Evolutionary conservation across 805 yeast genomes (phyloP).

Genomic region (Myxozyma geophila): DNA sequence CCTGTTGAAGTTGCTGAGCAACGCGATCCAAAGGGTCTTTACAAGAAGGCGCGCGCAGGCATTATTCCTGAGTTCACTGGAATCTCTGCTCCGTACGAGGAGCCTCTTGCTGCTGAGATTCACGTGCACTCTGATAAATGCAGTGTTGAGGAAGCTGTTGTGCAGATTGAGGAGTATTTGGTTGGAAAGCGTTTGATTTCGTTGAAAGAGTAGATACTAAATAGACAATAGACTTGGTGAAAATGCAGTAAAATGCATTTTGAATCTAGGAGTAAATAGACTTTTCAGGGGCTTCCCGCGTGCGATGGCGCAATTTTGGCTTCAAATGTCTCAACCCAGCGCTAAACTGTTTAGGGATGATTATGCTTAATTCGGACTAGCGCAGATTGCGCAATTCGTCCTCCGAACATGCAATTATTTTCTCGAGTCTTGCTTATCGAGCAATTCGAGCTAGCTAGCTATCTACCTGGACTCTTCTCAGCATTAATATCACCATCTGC

Average conservation of each 20-base stretch:
- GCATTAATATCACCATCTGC: background rate
- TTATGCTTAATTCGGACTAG: background rate
- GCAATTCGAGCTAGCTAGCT: background rate
- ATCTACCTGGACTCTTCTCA: background rate
- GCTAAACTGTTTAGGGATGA: background rate
- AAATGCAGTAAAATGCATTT: constrained; percentile 1
- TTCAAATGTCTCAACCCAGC: background rate
- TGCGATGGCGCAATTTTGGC: constrained; percentile 3
- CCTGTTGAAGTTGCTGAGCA: constrained; percentile 94
- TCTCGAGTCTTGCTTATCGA: constrained; percentile 1
- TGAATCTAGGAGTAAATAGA: background rate
- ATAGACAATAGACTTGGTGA: background rate
- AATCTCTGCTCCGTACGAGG: constrained; percentile 94
- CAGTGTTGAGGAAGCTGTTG: constrained; percentile 80
- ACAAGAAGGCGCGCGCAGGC: constrained; percentile 96
- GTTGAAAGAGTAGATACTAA: background rate
- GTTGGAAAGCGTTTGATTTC: constrained; percentile 17
- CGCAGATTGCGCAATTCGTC: constrained; percentile 21
- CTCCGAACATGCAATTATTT: constrained; percentile 2
- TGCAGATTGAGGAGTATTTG: constrained; percentile 69
- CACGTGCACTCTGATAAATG: constrained; percentile 73
- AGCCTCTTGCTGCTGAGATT: constrained; percentile 82
- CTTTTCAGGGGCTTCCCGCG: constrained; percentile 11
- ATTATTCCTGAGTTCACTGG: constrained; percentile 94
- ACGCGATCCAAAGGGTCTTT: constrained; percentile 96